Conservation (phyloP, 768 basidiomycete species). For the Serendipita sp. region DNA sequence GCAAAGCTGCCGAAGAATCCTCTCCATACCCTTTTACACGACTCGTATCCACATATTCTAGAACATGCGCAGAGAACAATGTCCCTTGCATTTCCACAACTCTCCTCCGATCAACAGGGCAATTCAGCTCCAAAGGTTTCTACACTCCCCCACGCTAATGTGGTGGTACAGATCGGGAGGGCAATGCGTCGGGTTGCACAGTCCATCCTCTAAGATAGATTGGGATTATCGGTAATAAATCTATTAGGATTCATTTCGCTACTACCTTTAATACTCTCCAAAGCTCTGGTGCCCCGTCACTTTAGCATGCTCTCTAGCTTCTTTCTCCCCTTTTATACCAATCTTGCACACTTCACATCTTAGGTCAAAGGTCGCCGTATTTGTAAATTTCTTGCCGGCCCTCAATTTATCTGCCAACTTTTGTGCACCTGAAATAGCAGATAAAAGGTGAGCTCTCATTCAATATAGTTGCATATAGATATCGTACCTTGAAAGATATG, state of each 20-base stretch:
- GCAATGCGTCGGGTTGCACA: not conserved
- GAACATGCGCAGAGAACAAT: not conserved
- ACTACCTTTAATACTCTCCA: conserved; percentile 46
- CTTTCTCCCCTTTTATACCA: conserved; percentile 88
- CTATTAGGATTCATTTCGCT: no score
- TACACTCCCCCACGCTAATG: not conserved
- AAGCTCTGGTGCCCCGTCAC: conserved; percentile 75
- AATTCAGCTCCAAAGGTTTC: not conserved
- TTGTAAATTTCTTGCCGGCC: conserved; percentile 71
- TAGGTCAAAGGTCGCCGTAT: conserved; percentile 80
- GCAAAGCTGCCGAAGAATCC: not conserved
- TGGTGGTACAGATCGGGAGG: not conserved
- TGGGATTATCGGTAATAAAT: no score
- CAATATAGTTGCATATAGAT: conserved; percentile 17
- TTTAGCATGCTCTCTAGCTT: conserved; percentile 73
- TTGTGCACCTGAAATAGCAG: conserved; percentile 23
- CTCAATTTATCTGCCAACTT: conserved; percentile 59
- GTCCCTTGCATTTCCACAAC: not conserved
- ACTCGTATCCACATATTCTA: not conserved
- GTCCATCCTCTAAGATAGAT: not conserved
- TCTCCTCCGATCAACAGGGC: not conserved
- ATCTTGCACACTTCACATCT: conserved; percentile 74
- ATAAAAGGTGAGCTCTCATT: conserved; percentile 30
- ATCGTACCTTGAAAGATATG: conserved; percentile 10
- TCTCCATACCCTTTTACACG: not conserved